Conservation (phyloP, 2,329 filamentous ascomycete genomes). For the Byssochlamys sp. region DNA sequence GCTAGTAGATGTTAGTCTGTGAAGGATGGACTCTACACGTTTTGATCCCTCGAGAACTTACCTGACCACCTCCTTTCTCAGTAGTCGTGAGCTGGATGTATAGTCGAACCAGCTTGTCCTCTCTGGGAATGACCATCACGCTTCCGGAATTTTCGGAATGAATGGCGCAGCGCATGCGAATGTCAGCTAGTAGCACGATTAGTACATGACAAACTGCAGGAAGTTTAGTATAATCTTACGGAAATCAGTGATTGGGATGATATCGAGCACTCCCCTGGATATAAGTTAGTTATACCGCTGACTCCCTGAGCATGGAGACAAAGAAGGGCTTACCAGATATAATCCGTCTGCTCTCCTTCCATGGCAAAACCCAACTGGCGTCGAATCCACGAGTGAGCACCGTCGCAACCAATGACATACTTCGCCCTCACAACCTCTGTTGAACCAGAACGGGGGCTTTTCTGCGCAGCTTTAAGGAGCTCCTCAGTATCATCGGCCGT, state of each 20-base stretch:
- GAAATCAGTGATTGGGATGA: conserved; percentile 48
- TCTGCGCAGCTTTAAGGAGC: conserved; percentile 31
- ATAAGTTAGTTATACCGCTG: not conserved
- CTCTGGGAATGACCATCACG: conserved; percentile 57
- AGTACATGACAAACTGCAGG: not conserved
- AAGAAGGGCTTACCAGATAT: not conserved
- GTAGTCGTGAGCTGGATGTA: conserved; percentile 54
- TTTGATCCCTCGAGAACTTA: not conserved
- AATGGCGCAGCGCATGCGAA: conserved; percentile 50
- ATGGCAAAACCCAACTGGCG: conserved; percentile 8
- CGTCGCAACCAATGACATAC: conserved; percentile 16
- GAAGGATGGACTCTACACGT: not conserved
- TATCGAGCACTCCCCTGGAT: conserved; percentile 38
- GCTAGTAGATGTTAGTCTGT: conserved; percentile 24
- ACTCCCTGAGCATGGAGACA: too few relatives aligned
- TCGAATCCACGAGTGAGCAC: conserved; percentile 14
- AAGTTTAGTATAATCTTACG: conserved; percentile 15
- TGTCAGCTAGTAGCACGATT: conserved; percentile 33
- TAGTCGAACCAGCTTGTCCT: conserved; percentile 53
- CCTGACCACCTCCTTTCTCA: conserved; percentile 15
- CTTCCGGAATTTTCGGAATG: conserved; percentile 48
- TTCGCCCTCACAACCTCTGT: conserved; percentile 35
- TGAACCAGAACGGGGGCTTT: not conserved
- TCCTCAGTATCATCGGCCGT: conserved; percentile 48
- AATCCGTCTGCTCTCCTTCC: conserved; percentile 9